A percentile compares a stretch with the other conserved stretches of the same genome.
Evolutionary conservation across 805 yeast genomes (phyloP).

Genomic region (Jamesozyma gamospora): DNA sequence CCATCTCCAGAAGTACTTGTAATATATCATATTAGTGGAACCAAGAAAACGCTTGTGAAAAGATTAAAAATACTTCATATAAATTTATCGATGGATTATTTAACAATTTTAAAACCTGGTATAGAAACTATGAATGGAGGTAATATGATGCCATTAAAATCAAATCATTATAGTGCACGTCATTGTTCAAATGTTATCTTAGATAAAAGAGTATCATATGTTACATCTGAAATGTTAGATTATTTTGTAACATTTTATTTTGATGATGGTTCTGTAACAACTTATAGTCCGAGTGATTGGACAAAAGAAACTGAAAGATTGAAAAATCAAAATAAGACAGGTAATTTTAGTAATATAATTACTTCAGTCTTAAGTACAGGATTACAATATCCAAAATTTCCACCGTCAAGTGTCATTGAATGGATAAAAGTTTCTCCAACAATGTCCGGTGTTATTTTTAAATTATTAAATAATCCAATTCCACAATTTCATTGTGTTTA

Average conservation of each 20-base stretch:
- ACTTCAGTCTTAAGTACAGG: slow-evolving; percentile 26
- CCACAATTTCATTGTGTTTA: slow-evolving; percentile 15
- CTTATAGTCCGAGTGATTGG: slow-evolving; percentile 23
- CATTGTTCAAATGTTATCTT: slow-evolving; percentile 10
- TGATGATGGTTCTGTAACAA: slow-evolving; percentile 16
- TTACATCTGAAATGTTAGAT: slow-evolving; percentile 23
- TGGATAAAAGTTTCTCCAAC: slow-evolving; percentile 29
- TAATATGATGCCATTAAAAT: slow-evolving; percentile 8
- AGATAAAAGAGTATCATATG: slow-evolving; percentile 12
- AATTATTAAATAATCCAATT: slow-evolving; percentile 8
- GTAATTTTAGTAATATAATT: slow-evolving; percentile 20
- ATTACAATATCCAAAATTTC: slow-evolving; percentile 17
- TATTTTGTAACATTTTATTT: slow-evolving; percentile 20
- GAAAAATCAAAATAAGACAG: slow-evolving; percentile 12
- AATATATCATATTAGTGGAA: slow-evolving; percentile 17
- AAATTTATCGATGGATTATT: slow-evolving; percentile 16
- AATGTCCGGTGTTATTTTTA: slow-evolving; percentile 24
- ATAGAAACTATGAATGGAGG: slow-evolving; percentile 5
- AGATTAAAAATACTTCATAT: slow-evolving; percentile 17
- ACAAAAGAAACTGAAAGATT: slow-evolving; percentile 19
- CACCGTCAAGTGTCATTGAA: slow-evolving; percentile 17
- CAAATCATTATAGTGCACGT: slow-evolving; percentile 13
- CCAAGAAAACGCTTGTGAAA: slow-evolving; percentile 19
- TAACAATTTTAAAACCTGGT: slow-evolving; percentile 10
- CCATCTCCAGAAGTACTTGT: slow-evolving; percentile 23